Evolutionary conservation across 2,329 filamentous ascomycete genomes (phyloP).

Genomic region (Fusarium camptoceras): DNA sequence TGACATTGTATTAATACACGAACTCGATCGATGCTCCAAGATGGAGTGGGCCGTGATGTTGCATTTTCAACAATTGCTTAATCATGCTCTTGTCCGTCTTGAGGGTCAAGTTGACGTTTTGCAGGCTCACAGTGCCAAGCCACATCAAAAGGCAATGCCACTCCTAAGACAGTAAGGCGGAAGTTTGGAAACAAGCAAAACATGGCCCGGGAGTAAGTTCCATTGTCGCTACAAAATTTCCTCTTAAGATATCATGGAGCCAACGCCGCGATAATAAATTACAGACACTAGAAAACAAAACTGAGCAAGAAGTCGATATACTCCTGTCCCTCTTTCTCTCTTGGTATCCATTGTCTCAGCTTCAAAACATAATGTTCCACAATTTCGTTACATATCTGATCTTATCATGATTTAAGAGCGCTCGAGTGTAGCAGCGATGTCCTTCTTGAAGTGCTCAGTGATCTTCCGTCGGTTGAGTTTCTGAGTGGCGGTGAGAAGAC

Average conservation of each 20-base stretch:
- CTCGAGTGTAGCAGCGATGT: constrained; percentile 61
- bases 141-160: constrained; percentile 1
- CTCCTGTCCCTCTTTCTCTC: constrained; percentile 15
- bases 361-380: constrained; percentile 15
- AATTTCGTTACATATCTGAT: constrained; percentile 12
- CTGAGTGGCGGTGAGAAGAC: constrained; percentile 70
- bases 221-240: constrained; percentile 33
- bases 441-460: constrained; percentile 62
- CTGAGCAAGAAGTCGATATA: constrained; percentile 16
- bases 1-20: neutral
- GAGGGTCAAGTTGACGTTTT: neutral
- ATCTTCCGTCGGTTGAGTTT: constrained; percentile 69
- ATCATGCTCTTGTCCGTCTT: neutral
- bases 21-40: neutral
- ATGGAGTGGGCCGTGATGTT: neutral
- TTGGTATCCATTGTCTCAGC: constrained; percentile 42
- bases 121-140: constrained; percentile 13
- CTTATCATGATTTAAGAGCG: constrained; percentile 31
- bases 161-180: constrained; percentile 4
- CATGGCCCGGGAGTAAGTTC: constrained; percentile 20
- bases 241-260: constrained; percentile 41
- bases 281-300: constrained; percentile 40
- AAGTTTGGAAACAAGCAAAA: constrained; percentile 22
- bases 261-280: constrained; percentile 45
- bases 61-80: no score